Conservation (phyloP, 257 asterid species). For the Sherardia arvensis region DNA sequence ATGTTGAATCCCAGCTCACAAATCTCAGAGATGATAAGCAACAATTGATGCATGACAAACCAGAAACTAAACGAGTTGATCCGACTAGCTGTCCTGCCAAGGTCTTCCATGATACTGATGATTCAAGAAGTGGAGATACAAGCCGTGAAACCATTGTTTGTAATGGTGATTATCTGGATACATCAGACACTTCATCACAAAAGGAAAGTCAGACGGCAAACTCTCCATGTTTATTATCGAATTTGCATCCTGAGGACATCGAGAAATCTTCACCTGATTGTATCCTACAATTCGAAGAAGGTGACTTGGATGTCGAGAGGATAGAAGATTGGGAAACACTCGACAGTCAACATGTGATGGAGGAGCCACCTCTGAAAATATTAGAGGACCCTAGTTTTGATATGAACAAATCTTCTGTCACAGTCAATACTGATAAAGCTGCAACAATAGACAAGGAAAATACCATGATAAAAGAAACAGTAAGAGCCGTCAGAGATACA, state of each 20-base stretch:
- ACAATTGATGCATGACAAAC: constrained; percentile 30
- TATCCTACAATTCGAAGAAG: constrained; percentile 22
- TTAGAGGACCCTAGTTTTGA: constrained; percentile 19
- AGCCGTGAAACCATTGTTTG: constrained; percentile 42
- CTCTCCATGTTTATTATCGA: constrained; percentile 25
- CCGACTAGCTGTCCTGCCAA: constrained; percentile 65
- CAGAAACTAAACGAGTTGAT: constrained; percentile 71
- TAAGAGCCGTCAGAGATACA: constrained; percentile 21
- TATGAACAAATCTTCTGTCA: constrained; percentile 10
- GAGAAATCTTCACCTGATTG: constrained; percentile 21
- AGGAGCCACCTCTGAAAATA: constrained; percentile 18
- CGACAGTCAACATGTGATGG: constrained; percentile 14
- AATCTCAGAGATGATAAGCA: constrained; percentile 25
- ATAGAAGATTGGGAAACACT: constrained; percentile 22
- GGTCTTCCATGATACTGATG: constrained; percentile 55
- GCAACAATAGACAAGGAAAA: constrained; percentile 24
- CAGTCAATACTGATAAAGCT: constrained; percentile 18
- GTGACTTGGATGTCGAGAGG: constrained; percentile 21
- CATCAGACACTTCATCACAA: constrained; percentile 30
- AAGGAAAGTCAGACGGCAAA: constrained; percentile 31
- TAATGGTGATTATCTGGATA: constrained; percentile 33
- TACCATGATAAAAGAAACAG: constrained; percentile 15
- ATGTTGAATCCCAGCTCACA: constrained; percentile 25
- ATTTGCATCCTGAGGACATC: constrained; percentile 27
- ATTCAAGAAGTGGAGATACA: constrained; percentile 55